Evolutionary conservation across 345 rosid species (phyloP).

Genomic region (Aurinia saxatilis): DNA sequence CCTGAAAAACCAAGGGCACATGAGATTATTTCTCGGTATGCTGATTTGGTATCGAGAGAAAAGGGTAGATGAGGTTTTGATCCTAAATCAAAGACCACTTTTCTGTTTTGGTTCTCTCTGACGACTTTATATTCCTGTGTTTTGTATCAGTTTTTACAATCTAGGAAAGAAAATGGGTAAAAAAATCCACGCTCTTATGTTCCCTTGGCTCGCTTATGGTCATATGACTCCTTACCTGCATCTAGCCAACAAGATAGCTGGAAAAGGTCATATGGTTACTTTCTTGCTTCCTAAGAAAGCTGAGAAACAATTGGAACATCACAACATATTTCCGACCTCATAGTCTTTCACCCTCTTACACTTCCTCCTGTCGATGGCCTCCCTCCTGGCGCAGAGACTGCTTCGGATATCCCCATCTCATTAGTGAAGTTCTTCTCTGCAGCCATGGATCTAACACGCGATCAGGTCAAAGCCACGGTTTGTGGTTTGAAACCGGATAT

Average conservation of each 20-base stretch:
- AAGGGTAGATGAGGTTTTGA: no score
- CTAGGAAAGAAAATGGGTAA: neutral
- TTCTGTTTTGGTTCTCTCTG: no score
- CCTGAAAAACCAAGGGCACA: no score
- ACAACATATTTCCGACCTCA: conserved; percentile 33
- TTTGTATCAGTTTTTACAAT: no score
- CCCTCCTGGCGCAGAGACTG: conserved; percentile 21
- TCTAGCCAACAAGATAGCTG: conserved; percentile 45
- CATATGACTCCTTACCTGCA: conserved; percentile 49
- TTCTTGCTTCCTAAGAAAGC: conserved; percentile 41
- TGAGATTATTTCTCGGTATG: no score
- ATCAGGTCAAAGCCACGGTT: conserved; percentile 10
- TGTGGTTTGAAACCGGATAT: conserved; percentile 7
- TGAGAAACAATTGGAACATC: conserved; percentile 16
- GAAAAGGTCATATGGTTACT: conserved; percentile 34
- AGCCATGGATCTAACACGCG: conserved; percentile 4
- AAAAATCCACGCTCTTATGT: conserved; percentile 35
- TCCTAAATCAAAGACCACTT: no score
- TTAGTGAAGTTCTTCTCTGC: neutral
- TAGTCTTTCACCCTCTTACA: conserved; percentile 26
- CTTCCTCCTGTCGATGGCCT: conserved; percentile 34
- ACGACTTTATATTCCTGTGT: no score
- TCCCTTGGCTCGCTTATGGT: conserved; percentile 53
- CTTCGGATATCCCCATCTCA: conserved; percentile 6
- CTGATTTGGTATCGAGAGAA: no score